A percentile compares a stretch with the other conserved stretches of the same genome.
Evolutionary conservation across 2,329 filamentous ascomycete species (phyloP).

Genomic region (Diaporthe eres): DNA sequence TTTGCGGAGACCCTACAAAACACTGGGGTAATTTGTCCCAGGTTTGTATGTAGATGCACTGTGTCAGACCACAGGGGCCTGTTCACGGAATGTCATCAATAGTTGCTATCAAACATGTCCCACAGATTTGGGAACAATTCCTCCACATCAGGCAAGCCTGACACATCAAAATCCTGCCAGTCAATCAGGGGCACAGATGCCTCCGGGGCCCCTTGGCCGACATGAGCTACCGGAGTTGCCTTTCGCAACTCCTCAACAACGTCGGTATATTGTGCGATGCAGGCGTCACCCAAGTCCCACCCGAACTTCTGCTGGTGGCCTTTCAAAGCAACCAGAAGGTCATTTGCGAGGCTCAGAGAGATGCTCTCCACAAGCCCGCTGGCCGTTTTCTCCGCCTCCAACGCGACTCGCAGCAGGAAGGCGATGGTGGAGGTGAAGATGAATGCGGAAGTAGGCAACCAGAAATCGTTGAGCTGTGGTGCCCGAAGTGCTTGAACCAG

Average conservation of each 20-base stretch:
- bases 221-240: slow-evolving; percentile 37
- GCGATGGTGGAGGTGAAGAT: slow-evolving; percentile 64
- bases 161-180: slow-evolving; percentile 21
- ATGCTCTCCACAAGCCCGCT: slow-evolving; percentile 53
- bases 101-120: slow-evolving; percentile 36
- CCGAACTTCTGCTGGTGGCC: slow-evolving; percentile 54
- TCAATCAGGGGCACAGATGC: neutral
- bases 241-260: slow-evolving; percentile 60
- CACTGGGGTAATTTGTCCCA: rapidly evolving
- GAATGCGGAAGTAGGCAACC: slow-evolving; percentile 63
- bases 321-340: slow-evolving; percentile 57
- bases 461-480: slow-evolving; percentile 62
- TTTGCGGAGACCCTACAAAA: too few relatives aligned
- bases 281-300: slow-evolving; percentile 67
- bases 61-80: neutral
- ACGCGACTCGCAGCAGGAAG: slow-evolving; percentile 63
- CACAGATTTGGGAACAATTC: slow-evolving; percentile 36
- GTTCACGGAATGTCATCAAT: neutral
- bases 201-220: neutral
- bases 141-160: slow-evolving; percentile 20
- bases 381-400: slow-evolving; percentile 58
- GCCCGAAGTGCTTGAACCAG: slow-evolving; percentile 61
- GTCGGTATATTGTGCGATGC: slow-evolving; percentile 62
- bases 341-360: slow-evolving; percentile 59
- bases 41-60: neutral